A percentile compares a stretch with the other conserved stretches of the same genome.
These are phyloP conservation scores for Venturia effusa DNA, from an alignment of 2,329 filamentous ascomycete genomes.

Conservation along the genomic window DNA sequence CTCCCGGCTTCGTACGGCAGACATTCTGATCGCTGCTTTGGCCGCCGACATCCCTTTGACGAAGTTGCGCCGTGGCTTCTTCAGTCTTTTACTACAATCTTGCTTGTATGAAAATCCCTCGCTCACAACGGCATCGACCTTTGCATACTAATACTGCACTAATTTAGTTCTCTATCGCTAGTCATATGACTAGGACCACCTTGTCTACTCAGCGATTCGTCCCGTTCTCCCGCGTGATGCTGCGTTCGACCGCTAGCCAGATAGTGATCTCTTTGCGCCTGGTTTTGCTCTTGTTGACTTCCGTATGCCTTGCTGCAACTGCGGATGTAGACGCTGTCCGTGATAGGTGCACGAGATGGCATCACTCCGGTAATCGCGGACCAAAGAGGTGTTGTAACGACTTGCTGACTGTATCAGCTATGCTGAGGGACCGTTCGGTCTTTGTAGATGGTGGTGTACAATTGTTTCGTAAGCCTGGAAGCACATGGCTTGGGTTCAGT, in stretches of 20 bases:
- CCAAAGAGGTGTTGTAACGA: no score
- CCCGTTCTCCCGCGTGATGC: background rate
- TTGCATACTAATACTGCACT: background rate
- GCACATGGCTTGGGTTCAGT: constrained; percentile 11
- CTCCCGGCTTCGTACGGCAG: background rate
- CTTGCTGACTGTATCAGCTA: constrained; percentile 5
- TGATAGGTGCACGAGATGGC: background rate
- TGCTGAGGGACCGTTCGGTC: constrained; percentile 7
- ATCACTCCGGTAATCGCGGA: background rate
- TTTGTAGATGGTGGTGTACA: constrained; percentile 11
- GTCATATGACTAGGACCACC: background rate
- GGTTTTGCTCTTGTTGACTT: background rate
- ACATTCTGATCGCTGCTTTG: background rate
- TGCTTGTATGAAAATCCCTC: background rate
- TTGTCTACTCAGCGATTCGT: background rate
- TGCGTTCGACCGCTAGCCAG: background rate
- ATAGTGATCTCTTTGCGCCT: background rate
- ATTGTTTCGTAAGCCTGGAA: constrained; percentile 1
- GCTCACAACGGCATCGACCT: background rate
- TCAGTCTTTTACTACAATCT: background rate
- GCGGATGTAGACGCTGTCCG: background rate
- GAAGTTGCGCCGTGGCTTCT: background rate
- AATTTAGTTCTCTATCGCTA: background rate
- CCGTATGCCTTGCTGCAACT: background rate
- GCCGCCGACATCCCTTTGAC: background rate